Evolutionary conservation across 768 basidiomycete genomes (phyloP).

Genomic region (Lentinula boryana): DNA sequence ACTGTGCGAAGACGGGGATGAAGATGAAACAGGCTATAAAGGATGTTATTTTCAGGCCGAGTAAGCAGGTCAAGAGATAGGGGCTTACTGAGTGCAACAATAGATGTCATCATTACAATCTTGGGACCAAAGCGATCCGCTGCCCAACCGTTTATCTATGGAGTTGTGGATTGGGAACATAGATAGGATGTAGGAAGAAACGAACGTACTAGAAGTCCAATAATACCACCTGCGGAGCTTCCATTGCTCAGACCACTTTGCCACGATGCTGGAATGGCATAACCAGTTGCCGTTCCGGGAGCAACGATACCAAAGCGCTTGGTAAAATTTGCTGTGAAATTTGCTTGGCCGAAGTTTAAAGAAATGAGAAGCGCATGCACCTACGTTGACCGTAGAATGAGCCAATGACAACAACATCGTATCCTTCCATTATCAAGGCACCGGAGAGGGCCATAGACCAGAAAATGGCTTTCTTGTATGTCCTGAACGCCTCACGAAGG

Average conservation of each 20-base stretch:
- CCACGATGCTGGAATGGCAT: conserved; percentile 15
- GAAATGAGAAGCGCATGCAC: conserved; percentile 1
- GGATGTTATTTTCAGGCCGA: conserved; percentile 4
- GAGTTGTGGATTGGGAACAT: too few relatives aligned
- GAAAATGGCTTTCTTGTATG: conserved; percentile 17
- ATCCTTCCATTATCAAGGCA: conserved; percentile 19
- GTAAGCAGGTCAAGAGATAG: conserved; percentile 12
- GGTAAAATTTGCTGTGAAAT: conserved; percentile 8
- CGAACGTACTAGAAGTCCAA: conserved; percentile 11
- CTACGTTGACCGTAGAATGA: conserved; percentile 1
- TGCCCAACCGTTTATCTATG: conserved; percentile 12
- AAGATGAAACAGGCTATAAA: conserved; percentile 11
- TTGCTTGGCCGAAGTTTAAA: conserved; percentile 9
- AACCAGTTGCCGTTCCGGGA: conserved; percentile 6
- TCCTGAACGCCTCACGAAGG: conserved; percentile 13
- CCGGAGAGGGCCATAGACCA: conserved; percentile 17
- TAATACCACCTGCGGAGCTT: conserved; percentile 15
- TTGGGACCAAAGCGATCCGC: conserved; percentile 16
- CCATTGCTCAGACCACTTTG: conserved; percentile 16
- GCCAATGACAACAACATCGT: conserved; percentile 18
- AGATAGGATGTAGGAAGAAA: conserved; percentile 1
- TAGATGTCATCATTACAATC: conserved; percentile 12
- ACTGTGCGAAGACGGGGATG: conserved; percentile 15
- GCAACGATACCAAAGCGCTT: conserved; percentile 14
- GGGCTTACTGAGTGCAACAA: conserved; percentile 12